Conservation (phyloP, 2,329 filamentous ascomycete species). For the Sporothrix euskadiensis region DNA sequence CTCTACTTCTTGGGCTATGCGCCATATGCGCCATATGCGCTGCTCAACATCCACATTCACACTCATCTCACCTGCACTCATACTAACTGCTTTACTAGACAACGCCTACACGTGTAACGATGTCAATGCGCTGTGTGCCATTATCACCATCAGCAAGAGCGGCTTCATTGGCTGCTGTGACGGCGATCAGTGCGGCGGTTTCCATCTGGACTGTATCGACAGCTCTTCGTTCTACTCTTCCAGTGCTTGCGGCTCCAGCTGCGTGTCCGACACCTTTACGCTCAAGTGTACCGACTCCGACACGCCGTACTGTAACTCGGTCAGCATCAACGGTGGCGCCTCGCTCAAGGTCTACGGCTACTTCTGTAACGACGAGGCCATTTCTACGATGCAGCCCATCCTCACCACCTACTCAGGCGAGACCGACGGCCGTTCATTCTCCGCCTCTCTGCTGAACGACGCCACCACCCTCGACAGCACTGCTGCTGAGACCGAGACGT, state of each 20-base stretch:
- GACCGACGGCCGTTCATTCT: constrained; percentile 31
- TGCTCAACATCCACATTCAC: too few relatives aligned
- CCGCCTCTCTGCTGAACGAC: constrained; percentile 16
- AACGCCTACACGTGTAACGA: constrained; percentile 29
- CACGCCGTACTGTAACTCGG: constrained; percentile 30
- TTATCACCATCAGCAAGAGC: constrained; percentile 23
- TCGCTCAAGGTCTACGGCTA: constrained; percentile 29
- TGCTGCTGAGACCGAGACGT: constrained; percentile 3
- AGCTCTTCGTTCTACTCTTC: neutral
- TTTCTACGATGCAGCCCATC: constrained; percentile 23
- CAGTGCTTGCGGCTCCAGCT: constrained; percentile 24
- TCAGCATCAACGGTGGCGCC: constrained; percentile 30
- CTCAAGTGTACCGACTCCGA: constrained; percentile 29
- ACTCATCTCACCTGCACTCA: neutral
- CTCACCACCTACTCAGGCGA: constrained; percentile 31
- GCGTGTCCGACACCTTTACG: constrained; percentile 25
- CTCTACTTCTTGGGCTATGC: neutral
- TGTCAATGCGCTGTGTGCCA: constrained; percentile 24
- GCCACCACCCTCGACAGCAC: neutral
- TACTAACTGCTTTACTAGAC: constrained; percentile 1
- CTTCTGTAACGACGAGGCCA: constrained; percentile 26
- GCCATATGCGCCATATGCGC: too few relatives aligned
- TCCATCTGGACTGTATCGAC: constrained; percentile 30
- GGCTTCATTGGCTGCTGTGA: constrained; percentile 33
- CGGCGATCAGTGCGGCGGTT: constrained; percentile 24